phyloP scores from a whole-genome alignment of 345 rosid species.

The Eucalyptus curtisii region DNA sequence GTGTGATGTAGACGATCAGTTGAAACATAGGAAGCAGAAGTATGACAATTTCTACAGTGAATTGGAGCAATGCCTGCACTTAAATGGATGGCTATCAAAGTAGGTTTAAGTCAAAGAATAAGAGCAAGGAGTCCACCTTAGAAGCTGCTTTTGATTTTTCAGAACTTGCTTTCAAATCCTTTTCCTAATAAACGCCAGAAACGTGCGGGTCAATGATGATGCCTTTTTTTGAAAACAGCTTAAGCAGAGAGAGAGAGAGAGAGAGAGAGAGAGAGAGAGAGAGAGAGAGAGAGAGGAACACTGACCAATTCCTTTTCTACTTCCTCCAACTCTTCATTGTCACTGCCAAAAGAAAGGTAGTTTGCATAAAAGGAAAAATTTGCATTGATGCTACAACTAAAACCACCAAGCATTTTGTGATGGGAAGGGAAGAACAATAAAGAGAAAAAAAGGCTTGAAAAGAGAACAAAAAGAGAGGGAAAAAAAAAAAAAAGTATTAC shows the following conservation, averaged over 20 bases:
- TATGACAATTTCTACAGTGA: not conserved
- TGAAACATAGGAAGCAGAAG: not conserved
- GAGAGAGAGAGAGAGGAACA: not conserved
- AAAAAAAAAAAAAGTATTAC: not conserved
- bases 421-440: not conserved
- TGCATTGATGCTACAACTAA: not conserved
- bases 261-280: not conserved
- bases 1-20: not conserved
- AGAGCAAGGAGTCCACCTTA: not conserved
- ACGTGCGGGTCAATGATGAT: not conserved
- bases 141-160: not conserved
- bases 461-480: not conserved
- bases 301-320: constrained; percentile 8
- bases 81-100: not conserved
- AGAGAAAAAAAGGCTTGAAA: not conserved
- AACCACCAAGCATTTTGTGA: not conserved
- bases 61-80: not conserved
- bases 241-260: not conserved
- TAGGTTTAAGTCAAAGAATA: not conserved
- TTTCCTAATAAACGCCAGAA: not conserved
- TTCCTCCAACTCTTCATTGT: constrained; percentile 6
- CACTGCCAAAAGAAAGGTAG: not conserved
- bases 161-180: not conserved
- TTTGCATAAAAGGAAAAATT: not conserved
- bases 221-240: not conserved